Evolutionary conservation across 345 rosid genomes (phyloP).

Genomic region (Lagerstroemia speciosa): DNA sequence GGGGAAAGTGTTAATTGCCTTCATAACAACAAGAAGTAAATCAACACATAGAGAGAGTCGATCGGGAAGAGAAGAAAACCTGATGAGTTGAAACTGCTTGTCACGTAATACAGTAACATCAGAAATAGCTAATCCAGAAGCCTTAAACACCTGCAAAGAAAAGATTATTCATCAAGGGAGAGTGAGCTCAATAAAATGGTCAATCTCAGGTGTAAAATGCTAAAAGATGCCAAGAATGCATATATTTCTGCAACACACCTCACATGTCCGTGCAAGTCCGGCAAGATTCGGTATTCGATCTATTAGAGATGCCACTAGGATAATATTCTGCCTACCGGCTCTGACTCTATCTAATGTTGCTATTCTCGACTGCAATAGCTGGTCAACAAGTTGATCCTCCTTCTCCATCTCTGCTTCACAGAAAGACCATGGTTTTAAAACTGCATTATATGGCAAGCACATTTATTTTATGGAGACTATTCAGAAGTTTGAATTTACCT

Average conservation of each 20-base stretch:
- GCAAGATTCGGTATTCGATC: slow-evolving; percentile 97
- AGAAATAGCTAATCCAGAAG: slow-evolving; percentile 65
- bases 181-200: neutral
- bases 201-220: neutral
- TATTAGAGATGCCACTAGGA: slow-evolving; percentile 82
- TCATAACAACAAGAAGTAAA: neutral
- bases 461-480: neutral
- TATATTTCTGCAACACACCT: slow-evolving; percentile 33
- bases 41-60: neutral
- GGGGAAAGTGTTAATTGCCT: too few species aligned
- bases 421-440: neutral
- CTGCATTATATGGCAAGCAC: neutral
- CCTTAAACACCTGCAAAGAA: slow-evolving; percentile 62
- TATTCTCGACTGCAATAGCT: slow-evolving; percentile 60
- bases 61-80: slow-evolving; percentile 28
- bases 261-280: slow-evolving; percentile 91
- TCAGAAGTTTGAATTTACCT: slow-evolving; percentile 7
- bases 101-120: slow-evolving; percentile 58
- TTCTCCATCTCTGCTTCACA: slow-evolving; percentile 66
- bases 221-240: slow-evolving; percentile 3
- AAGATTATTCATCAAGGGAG: neutral
- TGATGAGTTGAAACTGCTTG: slow-evolving; percentile 92
- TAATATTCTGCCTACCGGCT: slow-evolving; percentile 63
- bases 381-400: slow-evolving; percentile 72
- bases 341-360: slow-evolving; percentile 45